Conservation (phyloP, 129 eudicot genomes). For the Flaveria brownii region DNA sequence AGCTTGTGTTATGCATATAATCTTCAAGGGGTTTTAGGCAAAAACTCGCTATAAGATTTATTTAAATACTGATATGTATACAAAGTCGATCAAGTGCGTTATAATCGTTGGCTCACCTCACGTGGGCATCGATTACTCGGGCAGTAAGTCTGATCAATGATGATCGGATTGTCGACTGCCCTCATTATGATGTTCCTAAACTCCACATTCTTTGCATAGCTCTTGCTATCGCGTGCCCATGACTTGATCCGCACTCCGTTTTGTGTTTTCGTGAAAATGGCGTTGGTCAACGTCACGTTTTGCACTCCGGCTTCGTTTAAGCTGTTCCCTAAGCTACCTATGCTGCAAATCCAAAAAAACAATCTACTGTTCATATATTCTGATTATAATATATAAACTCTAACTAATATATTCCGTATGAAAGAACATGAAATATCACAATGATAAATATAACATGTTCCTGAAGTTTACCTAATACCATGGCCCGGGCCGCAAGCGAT, state of each 20-base stretch:
- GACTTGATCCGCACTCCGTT: conserved; percentile 83
- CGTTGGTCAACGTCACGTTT: conserved; percentile 58
- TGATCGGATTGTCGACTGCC: conserved; percentile 68
- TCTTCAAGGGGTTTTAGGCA: too few species aligned
- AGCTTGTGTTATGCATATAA: too few species aligned
- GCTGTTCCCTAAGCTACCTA: conserved; percentile 72
- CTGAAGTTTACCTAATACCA: conserved; percentile 56
- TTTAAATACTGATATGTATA: not conserved
- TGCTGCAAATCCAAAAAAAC: conserved; percentile 32
- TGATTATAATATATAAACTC: not conserved
- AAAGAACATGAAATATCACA: too few species aligned
- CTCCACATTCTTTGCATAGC: conserved; percentile 50
- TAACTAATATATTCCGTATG: not conserved
- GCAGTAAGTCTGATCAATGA: conserved; percentile 78
- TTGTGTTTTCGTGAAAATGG: conserved; percentile 57
- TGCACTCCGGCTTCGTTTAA: conserved; percentile 64
- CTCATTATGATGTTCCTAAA: conserved; percentile 60
- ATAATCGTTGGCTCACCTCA: conserved; percentile 29
- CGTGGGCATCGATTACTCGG: conserved; percentile 60
- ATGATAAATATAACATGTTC: not conserved
- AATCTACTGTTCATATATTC: too few species aligned
- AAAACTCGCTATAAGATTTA: too few species aligned
- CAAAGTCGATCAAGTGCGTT: not conserved
- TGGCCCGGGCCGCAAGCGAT: conserved; percentile 83
- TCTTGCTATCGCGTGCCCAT: conserved; percentile 84